phyloP scores from a whole-genome alignment of 2,329 filamentous ascomycete species.

The Alternaria sp. region DNA sequence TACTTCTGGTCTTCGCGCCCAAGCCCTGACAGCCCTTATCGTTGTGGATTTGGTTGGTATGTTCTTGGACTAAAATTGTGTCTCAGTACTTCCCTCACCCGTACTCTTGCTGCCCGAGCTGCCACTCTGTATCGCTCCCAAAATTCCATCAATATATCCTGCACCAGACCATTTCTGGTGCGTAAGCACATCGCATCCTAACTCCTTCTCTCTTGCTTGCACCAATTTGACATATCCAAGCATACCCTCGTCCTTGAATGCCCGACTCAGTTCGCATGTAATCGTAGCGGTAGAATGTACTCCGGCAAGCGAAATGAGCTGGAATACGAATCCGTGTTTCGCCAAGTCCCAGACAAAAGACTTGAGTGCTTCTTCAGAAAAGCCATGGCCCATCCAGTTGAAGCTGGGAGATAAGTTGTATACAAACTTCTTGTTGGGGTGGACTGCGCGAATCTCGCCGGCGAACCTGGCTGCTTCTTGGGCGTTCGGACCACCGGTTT shows the following conservation, averaged over 20 bases:
- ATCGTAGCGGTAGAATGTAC: slow-evolving; percentile 71
- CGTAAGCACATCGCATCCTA: slow-evolving; percentile 89
- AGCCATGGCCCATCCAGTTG: slow-evolving; percentile 98
- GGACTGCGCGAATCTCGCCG: slow-evolving; percentile 72
- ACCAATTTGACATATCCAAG: slow-evolving; percentile 95
- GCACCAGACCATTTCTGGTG: slow-evolving; percentile 89
- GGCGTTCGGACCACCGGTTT: slow-evolving; percentile 90
- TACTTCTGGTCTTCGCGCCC: neutral
- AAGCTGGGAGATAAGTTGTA: slow-evolving; percentile 98
- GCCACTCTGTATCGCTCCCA: slow-evolving; percentile 89
- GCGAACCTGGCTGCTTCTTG: slow-evolving; percentile 78
- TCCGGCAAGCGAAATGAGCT: slow-evolving; percentile 70
- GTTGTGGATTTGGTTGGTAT: neutral
- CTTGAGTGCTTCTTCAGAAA: slow-evolving; percentile 80
- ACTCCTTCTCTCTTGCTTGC: slow-evolving; percentile 87
- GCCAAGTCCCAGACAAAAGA: slow-evolving; percentile 98
- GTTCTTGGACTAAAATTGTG: slow-evolving; percentile 27
- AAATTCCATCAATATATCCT: slow-evolving; percentile 83
- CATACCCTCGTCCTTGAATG: slow-evolving; percentile 93
- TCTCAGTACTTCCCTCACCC: slow-evolving; percentile 93
- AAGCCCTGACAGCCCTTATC: neutral
- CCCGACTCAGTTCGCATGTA: slow-evolving; percentile 76
- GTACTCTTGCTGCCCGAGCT: slow-evolving; percentile 90
- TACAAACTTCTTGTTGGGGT: slow-evolving; percentile 86
- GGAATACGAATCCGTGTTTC: slow-evolving; percentile 76